phyloP scores from a whole-genome alignment of 2,329 filamentous ascomycete genomes.

The Sarocladiaceae sp. region DNA sequence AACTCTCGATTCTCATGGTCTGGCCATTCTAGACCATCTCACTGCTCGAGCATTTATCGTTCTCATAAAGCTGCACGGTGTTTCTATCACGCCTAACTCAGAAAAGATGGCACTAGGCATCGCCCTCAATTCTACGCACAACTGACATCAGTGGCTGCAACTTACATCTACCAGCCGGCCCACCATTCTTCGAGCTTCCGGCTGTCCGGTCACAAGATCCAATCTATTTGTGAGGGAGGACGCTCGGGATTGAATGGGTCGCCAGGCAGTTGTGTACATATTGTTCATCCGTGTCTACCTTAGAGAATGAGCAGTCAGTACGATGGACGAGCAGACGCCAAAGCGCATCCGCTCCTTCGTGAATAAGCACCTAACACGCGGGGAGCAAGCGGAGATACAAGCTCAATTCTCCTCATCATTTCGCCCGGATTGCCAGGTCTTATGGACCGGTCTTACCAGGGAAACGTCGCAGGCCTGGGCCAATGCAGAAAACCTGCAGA shows the following conservation, averaged over 20 bases:
- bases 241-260: background rate
- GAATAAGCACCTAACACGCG: background rate
- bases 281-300: background rate
- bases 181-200: too few species aligned
- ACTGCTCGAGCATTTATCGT: too few species aligned
- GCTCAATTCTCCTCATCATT: background rate
- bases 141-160: background rate
- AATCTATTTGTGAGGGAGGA: background rate
- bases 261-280: too few species aligned
- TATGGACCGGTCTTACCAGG: constrained; percentile 16
- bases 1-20: too few species aligned
- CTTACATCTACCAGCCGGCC: background rate
- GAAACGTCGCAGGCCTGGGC: constrained; percentile 15
- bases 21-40: too few species aligned
- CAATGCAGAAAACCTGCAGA: constrained; percentile 11
- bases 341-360: background rate
- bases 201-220: too few species aligned
- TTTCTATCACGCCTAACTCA: too few species aligned
- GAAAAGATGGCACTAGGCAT: too few species aligned
- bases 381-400: background rate
- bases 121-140: too few species aligned
- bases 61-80: too few species aligned
- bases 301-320: too few species aligned
- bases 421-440: constrained; percentile 7
- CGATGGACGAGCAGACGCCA: background rate